Conservation (phyloP, 192 early-diverging fungal genomes). For the Coemansia asiatica region DNA sequence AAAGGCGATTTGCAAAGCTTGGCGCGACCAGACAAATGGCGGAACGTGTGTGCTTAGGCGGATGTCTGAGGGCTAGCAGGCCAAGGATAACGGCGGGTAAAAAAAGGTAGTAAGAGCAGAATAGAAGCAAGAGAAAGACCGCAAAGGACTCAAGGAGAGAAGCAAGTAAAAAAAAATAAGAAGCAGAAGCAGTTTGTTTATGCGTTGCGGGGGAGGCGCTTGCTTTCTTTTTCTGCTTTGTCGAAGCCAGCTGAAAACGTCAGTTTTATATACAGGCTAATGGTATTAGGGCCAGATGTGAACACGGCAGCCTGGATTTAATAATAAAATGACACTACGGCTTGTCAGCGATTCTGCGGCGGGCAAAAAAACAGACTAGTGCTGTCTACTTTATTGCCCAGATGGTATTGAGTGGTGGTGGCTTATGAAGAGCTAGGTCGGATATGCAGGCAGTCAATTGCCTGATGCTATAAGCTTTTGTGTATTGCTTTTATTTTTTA, state of each 20-base stretch:
- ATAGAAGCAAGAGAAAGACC: neutral
- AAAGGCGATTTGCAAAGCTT: neutral
- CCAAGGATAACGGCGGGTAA: neutral
- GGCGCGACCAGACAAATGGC: neutral
- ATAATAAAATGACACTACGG: neutral
- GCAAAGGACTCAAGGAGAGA: neutral
- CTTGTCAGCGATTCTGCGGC: neutral
- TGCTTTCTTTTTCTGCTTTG: neutral
- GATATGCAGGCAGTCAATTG: slow-evolving; percentile 1
- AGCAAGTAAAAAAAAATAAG: neutral
- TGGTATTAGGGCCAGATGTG: neutral
- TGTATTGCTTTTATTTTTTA: neutral
- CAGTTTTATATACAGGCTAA: slow-evolving; percentile 1
- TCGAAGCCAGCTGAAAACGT: neutral
- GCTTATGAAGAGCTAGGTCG: neutral
- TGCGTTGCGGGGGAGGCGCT: neutral
- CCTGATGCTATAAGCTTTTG: neutral
- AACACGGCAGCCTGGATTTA: neutral
- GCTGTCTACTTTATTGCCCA: neutral
- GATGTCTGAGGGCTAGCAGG: neutral
- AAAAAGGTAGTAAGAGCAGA: neutral
- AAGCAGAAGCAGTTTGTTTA: neutral
- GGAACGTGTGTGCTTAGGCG: neutral
- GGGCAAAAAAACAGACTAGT: neutral
- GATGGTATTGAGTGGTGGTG: neutral